Evolutionary conservation across 1,284 basidiomycete species (phyloP).

Genomic region (Irpex rosettiformis): DNA sequence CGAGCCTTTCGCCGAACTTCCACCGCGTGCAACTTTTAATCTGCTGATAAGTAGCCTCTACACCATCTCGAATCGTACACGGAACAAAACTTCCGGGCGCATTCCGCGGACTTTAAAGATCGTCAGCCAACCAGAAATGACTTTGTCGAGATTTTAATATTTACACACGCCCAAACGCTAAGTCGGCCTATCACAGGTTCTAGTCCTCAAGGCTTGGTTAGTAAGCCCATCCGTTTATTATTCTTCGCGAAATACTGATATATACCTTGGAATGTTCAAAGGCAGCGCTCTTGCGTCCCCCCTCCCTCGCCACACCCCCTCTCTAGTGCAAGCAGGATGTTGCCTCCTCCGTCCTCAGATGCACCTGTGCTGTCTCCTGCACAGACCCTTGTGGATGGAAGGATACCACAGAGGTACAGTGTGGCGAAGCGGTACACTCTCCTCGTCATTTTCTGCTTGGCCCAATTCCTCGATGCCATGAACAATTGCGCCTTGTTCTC

Average conservation of each 20-base stretch:
- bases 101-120: background rate
- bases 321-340: background rate
- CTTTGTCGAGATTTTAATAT: background rate
- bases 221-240: background rate
- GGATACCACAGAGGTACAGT: slow-evolving; percentile 25
- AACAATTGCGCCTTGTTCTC: slow-evolving; percentile 46
- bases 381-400: slow-evolving; percentile 27
- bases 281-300: background rate
- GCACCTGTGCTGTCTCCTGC: slow-evolving; percentile 19
- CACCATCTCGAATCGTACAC: background rate
- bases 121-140: background rate
- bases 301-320: background rate
- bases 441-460: slow-evolving; percentile 41
- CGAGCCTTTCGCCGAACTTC: background rate
- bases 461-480: slow-evolving; percentile 46
- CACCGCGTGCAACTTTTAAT: background rate
- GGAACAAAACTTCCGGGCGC: background rate
- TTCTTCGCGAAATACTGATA: background rate
- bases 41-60: background rate
- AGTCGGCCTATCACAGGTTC: background rate
- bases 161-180: background rate
- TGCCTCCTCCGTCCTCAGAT: slow-evolving; percentile 4
- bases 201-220: background rate
- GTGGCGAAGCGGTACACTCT: slow-evolving; percentile 28
- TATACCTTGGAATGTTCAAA: background rate